Evolutionary conservation across 2,329 filamentous ascomycete genomes (phyloP).

Genomic region (Elsinoe perseae): DNA sequence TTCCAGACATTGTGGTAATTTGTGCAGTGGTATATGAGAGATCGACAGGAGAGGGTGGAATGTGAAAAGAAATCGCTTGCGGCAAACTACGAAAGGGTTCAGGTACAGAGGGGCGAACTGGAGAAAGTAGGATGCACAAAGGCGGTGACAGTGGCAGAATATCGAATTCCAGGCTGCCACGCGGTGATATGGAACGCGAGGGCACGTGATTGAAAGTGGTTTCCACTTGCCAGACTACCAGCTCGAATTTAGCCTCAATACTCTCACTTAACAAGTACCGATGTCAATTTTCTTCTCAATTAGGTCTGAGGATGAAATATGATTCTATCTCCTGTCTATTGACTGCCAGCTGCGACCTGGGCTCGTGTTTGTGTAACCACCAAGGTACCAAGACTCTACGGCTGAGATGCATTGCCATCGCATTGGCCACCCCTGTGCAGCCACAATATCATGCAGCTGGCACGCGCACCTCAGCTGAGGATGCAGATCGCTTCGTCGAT

Average conservation of each 20-base stretch:
- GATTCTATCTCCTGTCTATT: no score
- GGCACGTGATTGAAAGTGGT: conserved; percentile 6
- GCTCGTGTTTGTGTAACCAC: not conserved
- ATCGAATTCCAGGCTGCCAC: not conserved
- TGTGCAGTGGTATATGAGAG: not conserved
- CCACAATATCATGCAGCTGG: not conserved
- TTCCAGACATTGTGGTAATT: conserved; percentile 27
- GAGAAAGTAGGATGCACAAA: not conserved
- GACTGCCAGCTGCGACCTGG: no score
- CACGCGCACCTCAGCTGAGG: not conserved
- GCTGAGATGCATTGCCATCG: not conserved
- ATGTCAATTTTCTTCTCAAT: no score
- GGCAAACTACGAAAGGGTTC: not conserved
- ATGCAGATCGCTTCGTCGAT: not conserved
- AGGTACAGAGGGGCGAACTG: not conserved
- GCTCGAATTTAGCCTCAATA: no score
- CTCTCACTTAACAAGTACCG: no score
- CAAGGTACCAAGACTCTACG: not conserved
- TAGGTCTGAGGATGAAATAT: no score
- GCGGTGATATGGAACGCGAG: not conserved
- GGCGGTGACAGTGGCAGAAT: conserved; percentile 3
- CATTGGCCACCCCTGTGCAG: not conserved
- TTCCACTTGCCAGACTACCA: no score
- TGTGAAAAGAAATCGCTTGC: not conserved
- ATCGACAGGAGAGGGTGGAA: not conserved